phyloP scores from a whole-genome alignment of 805 yeast genomes.

The Suhomyces sp. region DNA sequence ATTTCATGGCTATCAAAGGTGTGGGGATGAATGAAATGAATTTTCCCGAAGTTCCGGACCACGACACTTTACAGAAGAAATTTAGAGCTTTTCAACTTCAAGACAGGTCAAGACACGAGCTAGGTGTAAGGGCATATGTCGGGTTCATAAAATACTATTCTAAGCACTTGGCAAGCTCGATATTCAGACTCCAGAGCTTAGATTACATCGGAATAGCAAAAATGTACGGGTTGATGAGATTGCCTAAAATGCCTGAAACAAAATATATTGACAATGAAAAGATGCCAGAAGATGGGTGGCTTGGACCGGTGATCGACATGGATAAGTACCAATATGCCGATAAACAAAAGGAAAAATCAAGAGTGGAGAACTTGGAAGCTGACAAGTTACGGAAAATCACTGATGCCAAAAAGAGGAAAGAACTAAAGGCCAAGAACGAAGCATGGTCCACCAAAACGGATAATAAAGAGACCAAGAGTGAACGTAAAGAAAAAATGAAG shows the following conservation, averaged over 20 bases:
- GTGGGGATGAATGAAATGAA: conserved; percentile 48
- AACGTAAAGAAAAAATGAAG: conserved; percentile 66
- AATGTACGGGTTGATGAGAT: conserved; percentile 73
- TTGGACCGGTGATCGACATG: conserved; percentile 61
- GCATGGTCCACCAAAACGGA: conserved; percentile 80
- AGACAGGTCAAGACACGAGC: conserved; percentile 81
- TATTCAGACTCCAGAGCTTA: conserved; percentile 69
- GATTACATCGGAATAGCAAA: conserved; percentile 72
- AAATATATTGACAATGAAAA: conserved; percentile 44
- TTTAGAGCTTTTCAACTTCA: conserved; percentile 55
- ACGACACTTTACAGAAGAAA: conserved; percentile 22
- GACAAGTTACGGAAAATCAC: conserved; percentile 35
- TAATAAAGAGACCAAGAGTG: conserved; percentile 57
- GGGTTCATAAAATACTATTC: conserved; percentile 80
- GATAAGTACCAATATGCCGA: conserved; percentile 66
- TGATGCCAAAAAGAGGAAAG: conserved; percentile 43
- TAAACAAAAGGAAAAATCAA: conserved; percentile 55
- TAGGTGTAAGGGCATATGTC: conserved; percentile 75
- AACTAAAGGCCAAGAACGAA: conserved; percentile 50
- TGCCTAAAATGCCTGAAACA: conserved; percentile 95
- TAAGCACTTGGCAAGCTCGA: conserved; percentile 84
- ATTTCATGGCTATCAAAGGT: conserved; percentile 69
- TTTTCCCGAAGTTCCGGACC: conserved; percentile 22
- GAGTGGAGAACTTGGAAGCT: conserved; percentile 57
- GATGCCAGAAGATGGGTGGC: conserved; percentile 75